phyloP scores from a whole-genome alignment of 345 rosid genomes.

The Jatropha curcas region DNA sequence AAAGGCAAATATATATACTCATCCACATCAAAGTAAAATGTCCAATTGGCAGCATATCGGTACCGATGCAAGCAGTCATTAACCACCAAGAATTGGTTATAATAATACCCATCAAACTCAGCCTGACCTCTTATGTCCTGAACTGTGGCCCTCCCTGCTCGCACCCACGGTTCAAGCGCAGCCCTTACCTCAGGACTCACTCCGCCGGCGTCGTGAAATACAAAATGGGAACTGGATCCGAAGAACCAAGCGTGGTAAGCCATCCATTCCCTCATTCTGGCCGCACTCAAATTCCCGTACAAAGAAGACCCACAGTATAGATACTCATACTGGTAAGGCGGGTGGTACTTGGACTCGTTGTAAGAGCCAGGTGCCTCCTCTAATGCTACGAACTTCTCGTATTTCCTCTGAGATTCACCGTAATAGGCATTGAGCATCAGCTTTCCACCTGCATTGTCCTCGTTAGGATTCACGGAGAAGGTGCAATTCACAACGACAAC shows the following conservation, averaged over 20 bases:
- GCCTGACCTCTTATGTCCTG: constrained; percentile 72
- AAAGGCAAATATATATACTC: constrained; percentile 74
- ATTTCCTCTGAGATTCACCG: constrained; percentile 45
- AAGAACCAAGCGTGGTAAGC: constrained; percentile 93
- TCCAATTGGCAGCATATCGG: constrained; percentile 72
- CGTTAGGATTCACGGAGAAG: constrained; percentile 54
- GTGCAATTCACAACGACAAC: constrained; percentile 79
- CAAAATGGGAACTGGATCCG: constrained; percentile 80
- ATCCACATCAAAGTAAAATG: constrained; percentile 83
- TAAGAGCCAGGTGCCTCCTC: constrained; percentile 64
- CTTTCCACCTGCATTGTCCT: constrained; percentile 64
- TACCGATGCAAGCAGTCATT: constrained; percentile 81
- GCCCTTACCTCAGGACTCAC: constrained; percentile 58
- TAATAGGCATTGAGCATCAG: constrained; percentile 70
- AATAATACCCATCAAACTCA: constrained; percentile 72
- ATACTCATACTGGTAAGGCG: constrained; percentile 67
- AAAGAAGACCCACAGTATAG: constrained; percentile 84
- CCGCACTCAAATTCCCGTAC: constrained; percentile 68
- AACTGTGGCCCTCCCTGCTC: constrained; percentile 67
- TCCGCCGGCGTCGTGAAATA: constrained; percentile 87
- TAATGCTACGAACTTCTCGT: constrained; percentile 56
- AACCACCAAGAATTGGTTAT: constrained; percentile 84
- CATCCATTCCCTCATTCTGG: constrained; percentile 82
- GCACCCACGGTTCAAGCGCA: constrained; percentile 74
- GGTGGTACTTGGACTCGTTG: constrained; percentile 46